Base-by-base conservation (phyloP, 2,329 filamentous ascomycete species). In the Colletotrichum destructivum region DNA sequence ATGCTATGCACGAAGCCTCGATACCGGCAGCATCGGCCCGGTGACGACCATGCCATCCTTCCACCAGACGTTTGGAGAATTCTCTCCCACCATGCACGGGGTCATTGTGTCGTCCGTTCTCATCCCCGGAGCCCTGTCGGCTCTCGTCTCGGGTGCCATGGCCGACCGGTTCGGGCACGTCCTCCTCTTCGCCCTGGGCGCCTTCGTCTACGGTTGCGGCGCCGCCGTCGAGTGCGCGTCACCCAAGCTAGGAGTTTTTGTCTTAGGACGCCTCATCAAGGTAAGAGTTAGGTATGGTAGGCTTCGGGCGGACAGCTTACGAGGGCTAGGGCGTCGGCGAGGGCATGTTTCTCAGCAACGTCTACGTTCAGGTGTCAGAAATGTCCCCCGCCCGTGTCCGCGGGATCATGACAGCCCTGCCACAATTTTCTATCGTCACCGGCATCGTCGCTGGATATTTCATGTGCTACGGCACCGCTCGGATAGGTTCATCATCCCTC, bases 21-120 rank as follows among this genome's bases (percentile, higher is more conserved):
- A 83, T 49, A 82, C 88, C 0, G 88, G 88, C 12, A 87, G 84
- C 35, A 89, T 91, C 63, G 89, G 90, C 1, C 86, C 89, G 4
- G 84, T 91, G 0, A 91, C 89, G 0, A 84, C 85, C 3, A 91
- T 91, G 89, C 75, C 82, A 0, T 79, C 81, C 18, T 91, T 89
- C 77, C 81, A 80, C 12, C 67, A 79, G 2, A 82, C 83, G 4
- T 87, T 91, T 75, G 89, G 89, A 4, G 78, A 82, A 16, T 84
- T 88, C 55, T 88, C 87, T 1, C 82, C 89, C 0, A 87, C 86
- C 0, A 76, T 91, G 1, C 89, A 89, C 74, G 90, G 90, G 0
- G 80, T 91, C 3, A 84, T 90, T 8, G 89, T 92, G 18, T 91
- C 90, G 0, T 87, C 86, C 0, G 88, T 91, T 57, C 82, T 91